Evolutionary conservation across 495 filamentous ascomycete genomes (phyloP).

Genomic region (Aspergillus olivimuriae): DNA sequence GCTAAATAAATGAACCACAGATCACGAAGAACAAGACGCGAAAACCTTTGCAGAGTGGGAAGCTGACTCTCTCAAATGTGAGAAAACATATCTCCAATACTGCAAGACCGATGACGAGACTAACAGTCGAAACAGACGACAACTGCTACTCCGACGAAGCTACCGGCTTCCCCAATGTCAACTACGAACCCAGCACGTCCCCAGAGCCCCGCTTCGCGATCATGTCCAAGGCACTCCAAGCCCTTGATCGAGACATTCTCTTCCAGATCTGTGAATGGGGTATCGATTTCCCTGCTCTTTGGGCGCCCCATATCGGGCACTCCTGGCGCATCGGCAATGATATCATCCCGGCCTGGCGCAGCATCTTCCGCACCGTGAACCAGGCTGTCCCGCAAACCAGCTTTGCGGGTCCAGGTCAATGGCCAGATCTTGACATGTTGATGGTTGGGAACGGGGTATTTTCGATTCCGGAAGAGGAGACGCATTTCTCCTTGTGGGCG

Average conservation of each 20-base stretch:
- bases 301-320: slow-evolving; percentile 42
- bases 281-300: slow-evolving; percentile 40
- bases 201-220: slow-evolving; percentile 23
- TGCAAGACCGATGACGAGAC: background rate
- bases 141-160: slow-evolving; percentile 44
- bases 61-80: slow-evolving; percentile 41
- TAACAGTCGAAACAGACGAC: slow-evolving; percentile 27
- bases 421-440: slow-evolving; percentile 53
- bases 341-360: slow-evolving; percentile 46
- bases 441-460: slow-evolving; percentile 37
- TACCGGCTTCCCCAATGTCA: slow-evolving; percentile 27
- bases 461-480: slow-evolving; percentile 35
- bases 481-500: slow-evolving; percentile 54
- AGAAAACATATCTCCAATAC: background rate
- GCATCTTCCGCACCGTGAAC: slow-evolving; percentile 44
- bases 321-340: slow-evolving; percentile 51
- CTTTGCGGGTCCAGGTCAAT: slow-evolving; percentile 35
- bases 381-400: slow-evolving; percentile 37
- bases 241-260: slow-evolving; percentile 27
- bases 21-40: slow-evolving; percentile 40
- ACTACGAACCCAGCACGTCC: slow-evolving; percentile 32
- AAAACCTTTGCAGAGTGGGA: slow-evolving; percentile 38
- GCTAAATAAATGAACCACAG: slow-evolving; percentile 11
- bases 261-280: slow-evolving; percentile 52
- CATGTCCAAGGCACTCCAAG: slow-evolving; percentile 24